A percentile compares a stretch with the other conserved stretches of the same genome.
Evolutionary conservation across 192 early-diverging fungal genomes (phyloP).

Genomic region (Coemansia sp.): DNA sequence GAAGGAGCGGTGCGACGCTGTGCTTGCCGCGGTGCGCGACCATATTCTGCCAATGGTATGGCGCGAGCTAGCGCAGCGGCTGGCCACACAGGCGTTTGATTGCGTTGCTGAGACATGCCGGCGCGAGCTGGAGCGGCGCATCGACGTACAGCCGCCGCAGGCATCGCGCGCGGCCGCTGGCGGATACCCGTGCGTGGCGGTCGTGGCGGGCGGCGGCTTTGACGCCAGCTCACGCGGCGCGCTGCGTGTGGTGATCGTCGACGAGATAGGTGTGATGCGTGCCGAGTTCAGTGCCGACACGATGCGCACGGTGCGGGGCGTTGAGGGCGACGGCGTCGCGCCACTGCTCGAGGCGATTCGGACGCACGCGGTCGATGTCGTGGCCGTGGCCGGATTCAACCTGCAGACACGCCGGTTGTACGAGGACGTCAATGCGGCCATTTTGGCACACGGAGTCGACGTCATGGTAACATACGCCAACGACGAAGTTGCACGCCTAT

Average conservation of each 20-base stretch:
- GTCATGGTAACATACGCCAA: constrained; percentile 67
- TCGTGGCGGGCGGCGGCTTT: constrained; percentile 47
- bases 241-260: constrained; percentile 62
- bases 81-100: constrained; percentile 70
- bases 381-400: constrained; percentile 78
- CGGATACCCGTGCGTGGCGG: constrained; percentile 30
- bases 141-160: constrained; percentile 33
- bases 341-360: constrained; percentile 58
- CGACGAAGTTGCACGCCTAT: constrained; percentile 86
- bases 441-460: constrained; percentile 51
- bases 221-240: constrained; percentile 45
- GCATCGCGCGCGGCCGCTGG: constrained; percentile 1
- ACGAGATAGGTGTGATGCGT: constrained; percentile 68
- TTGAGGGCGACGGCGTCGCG: constrained; percentile 29
- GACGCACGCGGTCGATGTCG: constrained; percentile 65
- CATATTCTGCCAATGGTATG: constrained; percentile 69
- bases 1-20: constrained; percentile 59
- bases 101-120: constrained; percentile 64
- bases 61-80: constrained; percentile 70
- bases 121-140: constrained; percentile 56
- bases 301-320: constrained; percentile 23
- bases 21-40: constrained; percentile 59
- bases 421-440: constrained; percentile 58
- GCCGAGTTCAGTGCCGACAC: constrained; percentile 64
- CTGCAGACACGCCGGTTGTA: constrained; percentile 71